Percentiles rank a stretch among this genome's conserved stretches.
These are phyloP conservation scores for Microdochium trichocladiopsis DNA, from an alignment of 2,329 filamentous ascomycete genomes.

Conservation along the genomic window DNA sequence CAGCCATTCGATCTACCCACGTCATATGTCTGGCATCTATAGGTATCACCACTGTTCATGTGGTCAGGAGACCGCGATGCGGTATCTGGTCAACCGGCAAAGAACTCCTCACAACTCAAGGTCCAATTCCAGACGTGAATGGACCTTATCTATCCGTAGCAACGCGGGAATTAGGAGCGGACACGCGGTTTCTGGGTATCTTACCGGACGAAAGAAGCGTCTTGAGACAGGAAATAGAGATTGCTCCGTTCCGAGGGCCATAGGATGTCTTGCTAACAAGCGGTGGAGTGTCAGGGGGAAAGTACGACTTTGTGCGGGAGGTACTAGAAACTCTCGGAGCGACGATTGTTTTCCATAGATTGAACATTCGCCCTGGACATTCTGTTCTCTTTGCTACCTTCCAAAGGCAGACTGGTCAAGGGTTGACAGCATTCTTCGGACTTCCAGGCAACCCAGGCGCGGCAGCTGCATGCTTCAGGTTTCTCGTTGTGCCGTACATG, in stretches of 20 bases:
- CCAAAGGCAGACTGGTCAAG: background rate
- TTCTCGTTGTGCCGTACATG: conserved; percentile 19
- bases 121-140: background rate
- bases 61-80: background rate
- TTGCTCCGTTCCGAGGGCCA: no score
- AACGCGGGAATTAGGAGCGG: background rate
- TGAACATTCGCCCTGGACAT: conserved; percentile 20
- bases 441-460: conserved; percentile 18
- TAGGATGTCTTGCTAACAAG: conserved; percentile 18
- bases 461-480: conserved; percentile 18
- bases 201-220: background rate
- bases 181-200: background rate
- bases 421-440: conserved; percentile 16
- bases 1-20: background rate
- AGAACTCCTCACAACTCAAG: background rate
- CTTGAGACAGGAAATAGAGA: background rate
- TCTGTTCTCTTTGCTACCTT: conserved; percentile 18
- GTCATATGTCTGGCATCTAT: background rate
- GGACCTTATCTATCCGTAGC: background rate
- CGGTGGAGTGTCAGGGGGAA: conserved; percentile 19
- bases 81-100: background rate
- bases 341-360: conserved; percentile 15
- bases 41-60: background rate
- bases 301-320: conserved; percentile 14
- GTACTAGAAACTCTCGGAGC: conserved; percentile 12